Percentiles rank a stretch among this genome's conserved stretches.
Conservation (phyloP, 2,329 filamentous ascomycete species). For the Pyrenophora teres region DNA sequence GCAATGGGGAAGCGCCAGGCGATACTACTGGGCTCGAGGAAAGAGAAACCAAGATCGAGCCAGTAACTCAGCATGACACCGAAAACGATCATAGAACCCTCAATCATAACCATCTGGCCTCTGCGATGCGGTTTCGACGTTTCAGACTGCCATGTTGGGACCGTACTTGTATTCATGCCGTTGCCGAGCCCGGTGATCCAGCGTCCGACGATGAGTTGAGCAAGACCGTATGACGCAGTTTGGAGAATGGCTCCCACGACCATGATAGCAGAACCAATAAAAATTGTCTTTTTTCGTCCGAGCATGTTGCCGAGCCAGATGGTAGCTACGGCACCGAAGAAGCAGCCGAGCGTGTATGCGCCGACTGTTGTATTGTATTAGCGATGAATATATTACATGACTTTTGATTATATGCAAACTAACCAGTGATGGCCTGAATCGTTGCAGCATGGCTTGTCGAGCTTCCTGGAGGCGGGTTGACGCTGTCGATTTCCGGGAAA, state of each 20-base stretch:
- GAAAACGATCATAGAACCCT: slow-evolving; percentile 53
- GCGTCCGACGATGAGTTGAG: slow-evolving; percentile 54
- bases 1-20: slow-evolving; percentile 59
- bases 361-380: slow-evolving; percentile 19
- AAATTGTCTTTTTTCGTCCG: slow-evolving; percentile 62
- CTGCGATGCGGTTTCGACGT: slow-evolving; percentile 53
- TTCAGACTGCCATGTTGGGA: slow-evolving; percentile 55
- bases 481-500: slow-evolving; percentile 51
- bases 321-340: slow-evolving; percentile 50
- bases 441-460: slow-evolving; percentile 45
- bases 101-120: slow-evolving; percentile 55
- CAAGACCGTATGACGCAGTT: slow-evolving; percentile 54
- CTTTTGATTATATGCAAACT: slow-evolving; percentile 8
- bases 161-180: slow-evolving; percentile 43
- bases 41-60: slow-evolving; percentile 54
- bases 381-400: slow-evolving; percentile 17
- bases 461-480: slow-evolving; percentile 40
- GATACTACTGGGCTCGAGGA: slow-evolving; percentile 51
- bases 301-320: slow-evolving; percentile 62
- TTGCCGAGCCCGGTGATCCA: slow-evolving; percentile 57
- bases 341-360: slow-evolving; percentile 50
- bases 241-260: slow-evolving; percentile 65
- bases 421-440: slow-evolving; percentile 50
- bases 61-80: slow-evolving; percentile 52
- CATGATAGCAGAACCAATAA: slow-evolving; percentile 64